Conservation (phyloP, 352 stramenopile species). For the Globisporangium yorkense region DNA sequence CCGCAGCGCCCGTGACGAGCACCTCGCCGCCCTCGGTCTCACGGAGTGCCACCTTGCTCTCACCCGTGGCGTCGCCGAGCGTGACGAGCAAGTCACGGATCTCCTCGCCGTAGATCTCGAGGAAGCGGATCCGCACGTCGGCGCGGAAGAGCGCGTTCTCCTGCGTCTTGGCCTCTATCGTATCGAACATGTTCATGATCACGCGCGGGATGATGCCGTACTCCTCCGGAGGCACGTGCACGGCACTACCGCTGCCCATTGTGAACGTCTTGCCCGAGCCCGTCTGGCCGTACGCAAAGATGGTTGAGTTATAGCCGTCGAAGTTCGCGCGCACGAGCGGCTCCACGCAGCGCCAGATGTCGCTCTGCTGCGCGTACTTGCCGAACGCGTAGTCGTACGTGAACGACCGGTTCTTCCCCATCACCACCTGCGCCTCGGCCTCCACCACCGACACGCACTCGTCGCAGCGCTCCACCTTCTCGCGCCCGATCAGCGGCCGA, state of each 20-base stretch:
- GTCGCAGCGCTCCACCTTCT: constrained; percentile 86
- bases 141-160: constrained; percentile 58
- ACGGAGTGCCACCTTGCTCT: constrained; percentile 78
- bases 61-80: constrained; percentile 43
- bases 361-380: constrained; percentile 77
- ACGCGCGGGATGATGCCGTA: constrained; percentile 86
- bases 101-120: constrained; percentile 91
- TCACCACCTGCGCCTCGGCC: constrained; percentile 79
- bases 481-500: constrained; percentile 78
- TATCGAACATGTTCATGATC: constrained; percentile 80
- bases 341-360: constrained; percentile 82
- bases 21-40: constrained; percentile 81
- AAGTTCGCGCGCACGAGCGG: constrained; percentile 78
- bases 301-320: constrained; percentile 88
- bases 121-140: constrained; percentile 80
- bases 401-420: constrained; percentile 86
- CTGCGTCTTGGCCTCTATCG: constrained; percentile 53
- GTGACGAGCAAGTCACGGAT: constrained; percentile 86
- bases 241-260: constrained; percentile 85
- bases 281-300: constrained; percentile 85
- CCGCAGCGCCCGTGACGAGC: constrained; percentile 71
- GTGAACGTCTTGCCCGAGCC: constrained; percentile 84
- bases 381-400: constrained; percentile 90
- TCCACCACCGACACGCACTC: constrained; percentile 84
- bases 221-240: constrained; percentile 73